Base-by-base conservation (phyloP, 225 moss, liverwort and hornwort species). In the Physcomitrellopsis africana region DNA sequence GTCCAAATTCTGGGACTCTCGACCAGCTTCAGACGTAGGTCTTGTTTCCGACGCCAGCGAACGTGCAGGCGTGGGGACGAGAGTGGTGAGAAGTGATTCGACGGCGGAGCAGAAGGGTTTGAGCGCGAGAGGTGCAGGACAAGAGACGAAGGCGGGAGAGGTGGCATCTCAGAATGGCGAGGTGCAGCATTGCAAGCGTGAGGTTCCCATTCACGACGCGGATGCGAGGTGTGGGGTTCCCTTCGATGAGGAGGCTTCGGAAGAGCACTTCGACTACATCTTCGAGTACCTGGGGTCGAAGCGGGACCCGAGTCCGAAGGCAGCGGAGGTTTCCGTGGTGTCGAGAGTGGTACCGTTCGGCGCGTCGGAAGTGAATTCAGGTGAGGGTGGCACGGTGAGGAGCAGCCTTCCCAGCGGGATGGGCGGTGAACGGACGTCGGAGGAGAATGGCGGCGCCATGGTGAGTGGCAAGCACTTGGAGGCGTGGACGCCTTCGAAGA, bases 1-100 rank as follows among this genome's bases (percentile, higher is more conserved):
- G 29, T 72, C 77, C 16, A 78, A 69, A 45, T 78, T 73, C 55
- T 77, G 82, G 82, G 73, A 82, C 41, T 74, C 78, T 2, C 69
- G 70, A 19, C 37, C 63, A 45, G 63, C 62, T 58, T 47, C 73
- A 13, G 78, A 81, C 18, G 60, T 66, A 7, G 60, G 67, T 46
- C 68, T 56, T 3, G 54, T 69, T 57, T 74, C 73, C 9, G 82
- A 78, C 24, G 73, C 69, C 32, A 69, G 68, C 15, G 69, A 74
- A n/a, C 46, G 62, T 1, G 66, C 56, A 26, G 37, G 37, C 10
- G 14, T 17, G 17, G 61, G 19, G 9, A 51, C 15, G 27, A 48
- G 63, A 63, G 48, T 20, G 7, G 29, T 43, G 26, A 10, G 52
- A 55, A 45, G 45, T 10, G 55, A 22, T 32, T 32, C 60, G 8